Conservation (phyloP, 2,329 filamentous ascomycete genomes). For the Diaporthe vexans region DNA sequence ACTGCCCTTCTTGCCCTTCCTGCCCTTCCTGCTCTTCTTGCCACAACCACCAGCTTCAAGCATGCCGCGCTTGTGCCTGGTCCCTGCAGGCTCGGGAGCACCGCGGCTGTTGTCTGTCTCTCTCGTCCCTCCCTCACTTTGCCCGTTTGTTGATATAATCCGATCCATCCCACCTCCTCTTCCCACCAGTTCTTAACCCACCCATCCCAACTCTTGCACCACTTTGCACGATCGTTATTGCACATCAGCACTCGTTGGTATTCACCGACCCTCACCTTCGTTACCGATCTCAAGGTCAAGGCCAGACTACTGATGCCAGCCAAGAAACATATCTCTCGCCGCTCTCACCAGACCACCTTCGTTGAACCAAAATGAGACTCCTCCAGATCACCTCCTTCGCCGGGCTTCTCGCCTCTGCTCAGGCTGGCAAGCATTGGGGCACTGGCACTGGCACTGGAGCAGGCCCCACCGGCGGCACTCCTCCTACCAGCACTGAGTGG, state of each 20-base stretch:
- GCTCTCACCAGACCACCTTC: constrained; percentile 17
- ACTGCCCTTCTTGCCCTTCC: neutral
- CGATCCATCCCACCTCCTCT: constrained; percentile 12
- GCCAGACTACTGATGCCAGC: neutral
- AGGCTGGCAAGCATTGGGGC: constrained; percentile 43
- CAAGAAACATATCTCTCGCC: constrained; percentile 8
- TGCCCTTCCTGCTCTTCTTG: neutral
- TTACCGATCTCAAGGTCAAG: constrained; percentile 19
- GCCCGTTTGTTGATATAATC: constrained; percentile 36
- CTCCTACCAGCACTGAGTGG: constrained; percentile 45
- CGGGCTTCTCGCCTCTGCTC: constrained; percentile 37
- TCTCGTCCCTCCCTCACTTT: constrained; percentile 4
- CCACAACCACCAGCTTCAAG: constrained; percentile 11
- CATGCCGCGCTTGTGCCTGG: constrained; percentile 22
- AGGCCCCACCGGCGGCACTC: constrained; percentile 18
- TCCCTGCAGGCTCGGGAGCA: constrained; percentile 23
- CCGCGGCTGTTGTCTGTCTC: neutral
- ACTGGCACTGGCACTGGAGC: constrained; percentile 29
- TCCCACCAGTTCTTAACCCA: neutral
- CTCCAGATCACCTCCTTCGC: constrained; percentile 38
- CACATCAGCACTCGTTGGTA: constrained; percentile 34
- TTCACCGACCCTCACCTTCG: constrained; percentile 36
- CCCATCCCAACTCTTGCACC: constrained; percentile 21
- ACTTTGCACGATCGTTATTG: constrained; percentile 35
- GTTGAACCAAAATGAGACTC: constrained; percentile 44